Evolutionary conservation across 352 stramenopile genomes (phyloP).

Genomic region (Thalassiosira mediterranea): DNA sequence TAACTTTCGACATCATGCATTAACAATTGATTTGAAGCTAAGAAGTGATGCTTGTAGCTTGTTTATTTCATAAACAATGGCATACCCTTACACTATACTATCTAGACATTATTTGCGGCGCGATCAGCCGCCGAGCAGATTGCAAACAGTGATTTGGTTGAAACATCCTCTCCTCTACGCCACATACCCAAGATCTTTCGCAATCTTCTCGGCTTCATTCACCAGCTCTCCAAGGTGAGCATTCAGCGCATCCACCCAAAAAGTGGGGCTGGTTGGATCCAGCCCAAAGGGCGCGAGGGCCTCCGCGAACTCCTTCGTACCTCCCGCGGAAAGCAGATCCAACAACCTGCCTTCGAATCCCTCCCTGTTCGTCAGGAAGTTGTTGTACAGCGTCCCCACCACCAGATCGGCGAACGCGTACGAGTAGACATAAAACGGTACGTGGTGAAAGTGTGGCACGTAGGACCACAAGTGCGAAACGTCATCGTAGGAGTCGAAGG

Average conservation of each 20-base stretch:
- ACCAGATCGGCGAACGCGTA: constrained; percentile 57
- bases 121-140: too few species aligned
- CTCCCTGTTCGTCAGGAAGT: constrained; percentile 46
- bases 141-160: too few species aligned
- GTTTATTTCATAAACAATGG: too few species aligned
- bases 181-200: constrained; percentile 38
- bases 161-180: too few species aligned
- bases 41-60: too few species aligned
- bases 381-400: constrained; percentile 52
- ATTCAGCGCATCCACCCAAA: constrained; percentile 55
- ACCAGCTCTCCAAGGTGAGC: constrained; percentile 51
- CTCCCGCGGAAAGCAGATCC: constrained; percentile 43
- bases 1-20: too few species aligned
- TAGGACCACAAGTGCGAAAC: constrained; percentile 47
- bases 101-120: too few species aligned
- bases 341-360: constrained; percentile 57
- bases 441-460: constrained; percentile 58
- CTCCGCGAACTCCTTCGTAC: constrained; percentile 48
- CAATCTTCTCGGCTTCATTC: constrained; percentile 48
- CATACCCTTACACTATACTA: too few species aligned
- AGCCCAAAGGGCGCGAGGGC: constrained; percentile 55
- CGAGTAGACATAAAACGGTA: constrained; percentile 59
- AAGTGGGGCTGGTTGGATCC: constrained; percentile 46
- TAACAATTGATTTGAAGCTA: too few species aligned
- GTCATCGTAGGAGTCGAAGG: constrained; percentile 54